These are phyloP conservation scores for Epichloe uncinata DNA, from an alignment of 2,329 filamentous ascomycete genomes.

Conservation along the genomic window DNA sequence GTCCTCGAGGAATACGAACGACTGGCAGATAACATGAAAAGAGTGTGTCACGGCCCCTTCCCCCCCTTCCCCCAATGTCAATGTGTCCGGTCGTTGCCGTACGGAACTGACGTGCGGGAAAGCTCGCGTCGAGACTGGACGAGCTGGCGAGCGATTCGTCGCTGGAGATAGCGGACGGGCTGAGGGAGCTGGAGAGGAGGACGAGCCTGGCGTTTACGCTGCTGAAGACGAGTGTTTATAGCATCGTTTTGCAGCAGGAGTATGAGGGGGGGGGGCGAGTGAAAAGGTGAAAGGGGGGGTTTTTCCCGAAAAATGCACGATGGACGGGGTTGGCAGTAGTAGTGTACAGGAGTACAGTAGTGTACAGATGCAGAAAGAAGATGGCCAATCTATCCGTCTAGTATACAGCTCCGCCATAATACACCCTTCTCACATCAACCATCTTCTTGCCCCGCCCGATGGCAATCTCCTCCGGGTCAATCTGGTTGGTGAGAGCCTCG, in stretches of 20 bases:
- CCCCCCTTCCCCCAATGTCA: neutral
- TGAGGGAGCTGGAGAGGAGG: slow-evolving; percentile 83
- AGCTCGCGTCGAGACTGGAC: slow-evolving; percentile 48
- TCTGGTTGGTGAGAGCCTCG: slow-evolving; percentile 70
- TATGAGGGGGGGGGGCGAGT: slow-evolving; percentile 55
- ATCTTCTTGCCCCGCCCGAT: slow-evolving; percentile 85
- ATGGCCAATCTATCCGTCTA: slow-evolving; percentile 17
- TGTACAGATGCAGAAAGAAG: too few relatives aligned
- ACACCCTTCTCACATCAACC: slow-evolving; percentile 92
- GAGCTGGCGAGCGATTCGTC: slow-evolving; percentile 57
- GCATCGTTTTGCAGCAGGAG: slow-evolving; percentile 96
- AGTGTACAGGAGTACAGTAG: neutral
- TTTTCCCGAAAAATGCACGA: too few relatives aligned
- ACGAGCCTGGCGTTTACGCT: slow-evolving; percentile 90
- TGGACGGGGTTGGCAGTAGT: too few relatives aligned
- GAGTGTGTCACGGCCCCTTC: slow-evolving; percentile 36
- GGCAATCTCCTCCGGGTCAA: slow-evolving; percentile 79
- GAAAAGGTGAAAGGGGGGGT: slow-evolving; percentile 10
- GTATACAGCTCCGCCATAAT: slow-evolving; percentile 71
- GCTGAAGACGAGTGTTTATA: slow-evolving; percentile 96
- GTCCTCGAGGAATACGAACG: slow-evolving; percentile 88
- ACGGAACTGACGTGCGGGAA: neutral
- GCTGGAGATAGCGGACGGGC: slow-evolving; percentile 70
- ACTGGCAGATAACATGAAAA: slow-evolving; percentile 80
- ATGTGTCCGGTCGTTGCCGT: too few relatives aligned